Conservation (phyloP, 139 green algal genomes). For the Chlorella sp. region DNA sequence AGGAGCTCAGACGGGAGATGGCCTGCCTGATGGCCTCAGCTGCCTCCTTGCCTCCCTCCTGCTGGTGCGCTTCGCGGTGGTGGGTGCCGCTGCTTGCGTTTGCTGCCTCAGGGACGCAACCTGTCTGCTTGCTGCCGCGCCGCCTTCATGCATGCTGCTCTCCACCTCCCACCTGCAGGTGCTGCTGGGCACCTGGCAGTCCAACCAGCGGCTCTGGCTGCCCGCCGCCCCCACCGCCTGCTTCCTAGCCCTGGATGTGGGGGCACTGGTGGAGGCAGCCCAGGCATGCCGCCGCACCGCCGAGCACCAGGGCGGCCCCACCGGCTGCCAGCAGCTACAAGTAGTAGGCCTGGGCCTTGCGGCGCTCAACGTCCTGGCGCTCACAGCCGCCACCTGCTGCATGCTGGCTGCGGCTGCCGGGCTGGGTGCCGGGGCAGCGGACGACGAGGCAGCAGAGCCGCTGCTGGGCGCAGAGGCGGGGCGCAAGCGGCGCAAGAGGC, state of each 20-base stretch:
- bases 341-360: neutral
- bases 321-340: neutral
- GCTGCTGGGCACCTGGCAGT: neutral
- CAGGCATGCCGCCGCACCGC: neutral
- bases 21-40: neutral
- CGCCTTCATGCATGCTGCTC: no score
- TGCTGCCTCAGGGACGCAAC: no score
- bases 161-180: neutral
- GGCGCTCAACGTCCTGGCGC: neutral
- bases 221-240: conserved; percentile 2
- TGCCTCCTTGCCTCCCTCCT: neutral
- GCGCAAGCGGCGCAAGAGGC: neutral
- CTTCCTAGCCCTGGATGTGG: neutral
- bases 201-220: conserved; percentile 16
- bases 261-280: conserved; percentile 5
- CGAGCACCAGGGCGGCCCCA: neutral
- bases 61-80: neutral
- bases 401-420: neutral
- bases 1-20: neutral
- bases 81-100: neutral
- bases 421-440: neutral
- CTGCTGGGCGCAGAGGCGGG: neutral
- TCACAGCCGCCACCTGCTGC: neutral
- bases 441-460: neutral
- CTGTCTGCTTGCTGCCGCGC: neutral